Evolutionary conservation across 139 green algal genomes (phyloP).

Genomic region (Chlorella sorokiniana): DNA sequence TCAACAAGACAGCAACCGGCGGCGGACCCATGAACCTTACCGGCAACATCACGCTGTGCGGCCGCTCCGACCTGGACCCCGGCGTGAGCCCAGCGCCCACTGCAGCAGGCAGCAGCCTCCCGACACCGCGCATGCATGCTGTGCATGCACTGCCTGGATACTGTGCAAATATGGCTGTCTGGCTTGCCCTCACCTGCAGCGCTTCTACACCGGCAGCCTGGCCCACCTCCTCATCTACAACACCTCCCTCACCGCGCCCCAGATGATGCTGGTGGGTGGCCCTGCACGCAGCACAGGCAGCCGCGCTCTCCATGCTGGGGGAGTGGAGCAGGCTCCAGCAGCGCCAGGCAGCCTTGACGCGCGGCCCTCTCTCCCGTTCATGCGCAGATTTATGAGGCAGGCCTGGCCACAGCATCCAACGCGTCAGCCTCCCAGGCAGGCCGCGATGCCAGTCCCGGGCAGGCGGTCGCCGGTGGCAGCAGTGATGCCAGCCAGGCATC

Average conservation of each 20-base stretch:
- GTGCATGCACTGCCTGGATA: no score
- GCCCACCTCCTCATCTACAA: constrained; percentile 47
- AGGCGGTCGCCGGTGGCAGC: no score
- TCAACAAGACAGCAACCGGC: constrained; percentile 7
- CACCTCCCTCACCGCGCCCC: constrained; percentile 13
- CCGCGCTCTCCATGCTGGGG: background rate
- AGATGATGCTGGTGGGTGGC: constrained; percentile 14
- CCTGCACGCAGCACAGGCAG: background rate
- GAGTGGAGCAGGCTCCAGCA: no score
- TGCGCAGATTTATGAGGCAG: no score
- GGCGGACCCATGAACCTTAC: constrained; percentile 42
- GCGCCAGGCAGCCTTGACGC: no score
- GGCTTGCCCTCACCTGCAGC: no score
- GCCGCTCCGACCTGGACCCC: constrained; percentile 51
- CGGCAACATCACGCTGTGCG: constrained; percentile 56
- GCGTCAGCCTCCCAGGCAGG: no score
- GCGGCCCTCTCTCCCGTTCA: no score
- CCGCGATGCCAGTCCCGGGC: no score
- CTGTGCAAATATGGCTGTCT: no score
- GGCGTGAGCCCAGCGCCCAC: background rate
- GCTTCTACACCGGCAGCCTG: constrained; percentile 49
- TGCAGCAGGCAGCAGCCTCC: background rate
- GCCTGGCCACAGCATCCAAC: no score
- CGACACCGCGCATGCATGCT: background rate
- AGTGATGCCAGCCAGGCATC: background rate